phyloP scores from a whole-genome alignment of 805 yeast species.

The Ogataea nonfermentans region DNA sequence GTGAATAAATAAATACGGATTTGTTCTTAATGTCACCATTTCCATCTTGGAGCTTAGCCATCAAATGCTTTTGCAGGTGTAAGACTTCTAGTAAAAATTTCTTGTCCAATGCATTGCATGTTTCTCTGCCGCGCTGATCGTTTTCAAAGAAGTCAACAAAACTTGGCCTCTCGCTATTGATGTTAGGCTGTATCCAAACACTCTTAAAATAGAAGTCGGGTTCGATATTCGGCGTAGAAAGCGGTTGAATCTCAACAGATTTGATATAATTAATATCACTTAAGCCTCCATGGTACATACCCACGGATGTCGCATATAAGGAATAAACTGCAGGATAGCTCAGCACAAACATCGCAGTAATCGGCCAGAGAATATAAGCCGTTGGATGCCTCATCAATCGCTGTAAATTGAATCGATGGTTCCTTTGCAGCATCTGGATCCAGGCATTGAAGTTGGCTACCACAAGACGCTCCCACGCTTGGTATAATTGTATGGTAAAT shows the following conservation, averaged over 20 bases:
- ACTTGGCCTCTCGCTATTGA: slow-evolving; percentile 25
- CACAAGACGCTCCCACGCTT: slow-evolving; percentile 13
- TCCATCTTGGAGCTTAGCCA: slow-evolving; percentile 1
- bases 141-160: slow-evolving; percentile 11
- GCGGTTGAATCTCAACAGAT: slow-evolving; percentile 17
- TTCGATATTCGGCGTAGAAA: slow-evolving; percentile 1
- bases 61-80: slow-evolving; percentile 31
- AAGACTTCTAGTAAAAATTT: slow-evolving; percentile 36
- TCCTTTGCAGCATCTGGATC: slow-evolving; percentile 15
- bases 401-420: slow-evolving; percentile 13
- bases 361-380: slow-evolving; percentile 48
- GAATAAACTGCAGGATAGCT: slow-evolving; percentile 49
- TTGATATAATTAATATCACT: slow-evolving; percentile 15
- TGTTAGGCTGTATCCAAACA: slow-evolving; percentile 34
- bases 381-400: slow-evolving; percentile 39
- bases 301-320: slow-evolving; percentile 29
- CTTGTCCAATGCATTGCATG: slow-evolving; percentile 35
- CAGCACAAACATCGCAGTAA: slow-evolving; percentile 43
- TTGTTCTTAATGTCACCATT: slow-evolving; percentile 21
- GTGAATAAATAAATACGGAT: slow-evolving; percentile 35
- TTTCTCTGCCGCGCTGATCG: slow-evolving; percentile 1
- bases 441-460: slow-evolving; percentile 13
- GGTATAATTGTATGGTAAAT: slow-evolving; percentile 4
- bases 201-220: slow-evolving; percentile 33
- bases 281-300: slow-evolving; percentile 11